A percentile compares a stretch with the other conserved stretches of the same genome.
Evolutionary conservation across 768 basidiomycete species (phyloP).

Genomic region (Serendipita vermifera): DNA sequence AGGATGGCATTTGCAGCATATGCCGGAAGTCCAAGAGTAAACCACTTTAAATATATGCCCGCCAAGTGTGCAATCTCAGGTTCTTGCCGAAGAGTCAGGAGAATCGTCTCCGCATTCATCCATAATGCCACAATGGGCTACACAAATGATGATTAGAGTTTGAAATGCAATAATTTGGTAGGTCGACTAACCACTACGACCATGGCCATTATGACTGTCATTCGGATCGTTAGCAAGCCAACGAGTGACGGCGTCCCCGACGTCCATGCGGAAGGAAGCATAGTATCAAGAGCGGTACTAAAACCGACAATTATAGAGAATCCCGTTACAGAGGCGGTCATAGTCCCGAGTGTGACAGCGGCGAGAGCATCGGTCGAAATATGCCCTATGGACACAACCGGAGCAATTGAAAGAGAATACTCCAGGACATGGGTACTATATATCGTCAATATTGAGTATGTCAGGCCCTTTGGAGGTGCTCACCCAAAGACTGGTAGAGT

Average conservation of each 20-base stretch:
- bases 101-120: constrained; percentile 68
- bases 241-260: constrained; percentile 71
- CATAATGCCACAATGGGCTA: constrained; percentile 55
- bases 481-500: constrained; percentile 63
- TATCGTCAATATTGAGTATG: constrained; percentile 9
- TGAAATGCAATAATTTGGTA: background rate
- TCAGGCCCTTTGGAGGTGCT: constrained; percentile 1
- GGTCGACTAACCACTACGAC: constrained; percentile 42
- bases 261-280: constrained; percentile 93
- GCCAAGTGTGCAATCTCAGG: constrained; percentile 73
- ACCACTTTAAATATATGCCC: constrained; percentile 58
- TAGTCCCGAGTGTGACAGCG: constrained; percentile 59
- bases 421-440: constrained; percentile 69
- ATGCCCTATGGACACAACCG: constrained; percentile 82
- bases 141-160: constrained; percentile 15
- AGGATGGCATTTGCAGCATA: constrained; percentile 46
- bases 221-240: constrained; percentile 82
- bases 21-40: constrained; percentile 68
- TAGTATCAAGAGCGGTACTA: constrained; percentile 75
- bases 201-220: constrained; percentile 55
- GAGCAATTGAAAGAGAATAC: constrained; percentile 71
- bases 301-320: constrained; percentile 76
- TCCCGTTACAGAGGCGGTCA: constrained; percentile 56
- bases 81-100: constrained; percentile 66
- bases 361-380: constrained; percentile 82